Percentiles rank a stretch among this genome's conserved stretches.
Evolutionary conservation across 2,329 filamentous ascomycete species (phyloP).

Genomic region (Dothideomycetes sp.): DNA sequence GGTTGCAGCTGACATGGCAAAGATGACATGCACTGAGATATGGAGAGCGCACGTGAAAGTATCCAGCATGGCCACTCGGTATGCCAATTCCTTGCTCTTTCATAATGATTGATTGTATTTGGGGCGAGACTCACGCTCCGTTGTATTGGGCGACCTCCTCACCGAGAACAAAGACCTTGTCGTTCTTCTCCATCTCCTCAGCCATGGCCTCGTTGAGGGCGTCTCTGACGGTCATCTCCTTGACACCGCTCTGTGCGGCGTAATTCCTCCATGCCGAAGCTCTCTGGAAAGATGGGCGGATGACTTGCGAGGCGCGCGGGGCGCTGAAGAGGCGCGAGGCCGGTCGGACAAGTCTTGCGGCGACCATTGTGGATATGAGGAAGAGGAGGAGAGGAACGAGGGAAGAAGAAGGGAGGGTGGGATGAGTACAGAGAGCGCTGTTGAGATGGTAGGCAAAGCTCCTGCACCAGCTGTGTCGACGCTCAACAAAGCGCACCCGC

Average conservation of each 20-base stretch:
- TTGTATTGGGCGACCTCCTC: slow-evolving; percentile 99
- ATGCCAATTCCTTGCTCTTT: too few species aligned
- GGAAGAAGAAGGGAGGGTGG: slow-evolving; percentile 3
- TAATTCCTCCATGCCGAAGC: slow-evolving; percentile 43
- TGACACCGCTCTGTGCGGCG: slow-evolving; percentile 51
- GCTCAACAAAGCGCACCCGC: background rate
- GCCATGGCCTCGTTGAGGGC: slow-evolving; percentile 95
- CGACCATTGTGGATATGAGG: slow-evolving; percentile 36
- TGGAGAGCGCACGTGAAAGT: too few species aligned
- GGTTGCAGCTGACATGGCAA: too few species aligned
- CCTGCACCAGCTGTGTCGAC: background rate
- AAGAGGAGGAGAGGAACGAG: slow-evolving; percentile 1
- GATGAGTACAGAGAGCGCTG: background rate
- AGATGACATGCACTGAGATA: too few species aligned
- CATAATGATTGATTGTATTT: too few species aligned
- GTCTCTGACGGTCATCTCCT: slow-evolving; percentile 95
- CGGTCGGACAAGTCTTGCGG: slow-evolving; percentile 52
- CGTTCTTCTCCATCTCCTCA: slow-evolving; percentile 89
- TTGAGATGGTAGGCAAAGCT: slow-evolving; percentile 1
- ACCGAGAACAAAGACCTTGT: slow-evolving; percentile 90
- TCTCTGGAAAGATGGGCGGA: slow-evolving; percentile 42
- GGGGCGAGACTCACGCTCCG: slow-evolving; percentile 57
- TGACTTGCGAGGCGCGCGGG: slow-evolving; percentile 36
- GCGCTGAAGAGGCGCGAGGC: slow-evolving; percentile 51
- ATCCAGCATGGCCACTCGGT: too few species aligned